A percentile compares a stretch with the other conserved stretches of the same genome.
Evolutionary conservation across 495 filamentous ascomycete genomes (phyloP).

Genomic region (Cladorrhinum samala): DNA sequence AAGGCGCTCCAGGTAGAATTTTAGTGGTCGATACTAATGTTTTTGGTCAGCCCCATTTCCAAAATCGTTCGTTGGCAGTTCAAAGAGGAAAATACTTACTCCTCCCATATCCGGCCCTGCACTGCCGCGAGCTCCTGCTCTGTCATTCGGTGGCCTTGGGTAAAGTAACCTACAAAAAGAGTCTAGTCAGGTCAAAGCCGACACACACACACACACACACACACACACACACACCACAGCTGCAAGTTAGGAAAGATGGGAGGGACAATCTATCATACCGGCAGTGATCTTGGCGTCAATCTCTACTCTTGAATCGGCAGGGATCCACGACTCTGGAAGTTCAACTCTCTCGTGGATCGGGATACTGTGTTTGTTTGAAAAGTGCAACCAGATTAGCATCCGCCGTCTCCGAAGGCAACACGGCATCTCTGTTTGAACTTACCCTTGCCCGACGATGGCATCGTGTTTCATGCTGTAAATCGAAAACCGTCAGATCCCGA

Average conservation of each 20-base stretch:
- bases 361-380: constrained; percentile 45
- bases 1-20: not conserved
- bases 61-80: constrained; percentile 5
- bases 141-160: constrained; percentile 85
- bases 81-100: constrained; percentile 39
- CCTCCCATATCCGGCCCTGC: constrained; percentile 88
- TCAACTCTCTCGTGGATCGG: constrained; percentile 89
- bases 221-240: not conserved
- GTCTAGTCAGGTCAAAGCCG: constrained; percentile 7
- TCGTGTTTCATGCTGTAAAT: constrained; percentile 87
- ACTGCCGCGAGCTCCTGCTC: constrained; percentile 80
- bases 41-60: constrained; percentile 18
- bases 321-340: constrained; percentile 91
- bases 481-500: constrained; percentile 10
- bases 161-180: constrained; percentile 55
- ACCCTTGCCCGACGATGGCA: constrained; percentile 91
- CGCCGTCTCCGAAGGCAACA: too few relatives aligned
- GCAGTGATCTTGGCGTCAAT: constrained; percentile 99
- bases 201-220: not conserved
- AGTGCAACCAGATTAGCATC: constrained; percentile 10
- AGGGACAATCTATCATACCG: constrained; percentile 63
- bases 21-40: constrained; percentile 25
- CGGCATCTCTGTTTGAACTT: too few relatives aligned
- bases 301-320: constrained; percentile 89
- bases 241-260: not conserved